phyloP scores from a whole-genome alignment of 2,329 filamentous ascomycete species.

The Ophiobolus disseminans region DNA sequence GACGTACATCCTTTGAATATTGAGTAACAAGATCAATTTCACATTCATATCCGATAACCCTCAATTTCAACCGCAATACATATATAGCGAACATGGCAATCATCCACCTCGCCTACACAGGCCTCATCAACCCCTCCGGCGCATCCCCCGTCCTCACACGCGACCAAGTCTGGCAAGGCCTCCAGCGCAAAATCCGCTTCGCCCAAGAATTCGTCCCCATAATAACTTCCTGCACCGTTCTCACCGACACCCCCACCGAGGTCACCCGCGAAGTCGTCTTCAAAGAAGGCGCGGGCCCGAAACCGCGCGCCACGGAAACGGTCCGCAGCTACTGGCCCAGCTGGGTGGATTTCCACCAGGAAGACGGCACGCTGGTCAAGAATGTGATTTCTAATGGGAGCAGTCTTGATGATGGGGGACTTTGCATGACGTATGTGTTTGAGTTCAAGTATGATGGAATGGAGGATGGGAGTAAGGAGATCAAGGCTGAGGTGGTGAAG shows the following conservation, averaged over 20 bases:
- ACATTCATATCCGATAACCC: too few species aligned
- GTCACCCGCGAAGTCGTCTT: constrained; percentile 51
- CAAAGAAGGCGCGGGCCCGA: constrained; percentile 41
- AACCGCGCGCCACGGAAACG: constrained; percentile 45
- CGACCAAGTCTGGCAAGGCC: constrained; percentile 53
- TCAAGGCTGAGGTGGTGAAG: constrained; percentile 33
- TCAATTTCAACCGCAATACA: neutral
- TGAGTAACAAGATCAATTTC: too few species aligned
- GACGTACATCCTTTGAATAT: too few species aligned
- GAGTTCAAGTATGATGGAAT: constrained; percentile 50
- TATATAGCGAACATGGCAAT: constrained; percentile 44
- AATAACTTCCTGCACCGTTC: constrained; percentile 51
- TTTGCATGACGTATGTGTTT: constrained; percentile 57
- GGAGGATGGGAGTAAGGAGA: constrained; percentile 45
- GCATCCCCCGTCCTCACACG: constrained; percentile 48
- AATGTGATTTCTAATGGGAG: constrained; percentile 55
- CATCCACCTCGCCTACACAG: constrained; percentile 53
- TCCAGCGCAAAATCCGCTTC: constrained; percentile 55
- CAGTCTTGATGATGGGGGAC: constrained; percentile 41
- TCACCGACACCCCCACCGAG: constrained; percentile 48
- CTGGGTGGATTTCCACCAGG: constrained; percentile 58
- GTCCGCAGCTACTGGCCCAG: constrained; percentile 48
- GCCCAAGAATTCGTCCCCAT: constrained; percentile 56
- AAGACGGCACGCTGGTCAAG: constrained; percentile 52
- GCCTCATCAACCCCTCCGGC: constrained; percentile 52